Evolutionary conservation across 192 early-diverging fungal genomes (phyloP), one percentile per base, ranked within the genome.

Genomic region (Podila verticillata): DNA sequence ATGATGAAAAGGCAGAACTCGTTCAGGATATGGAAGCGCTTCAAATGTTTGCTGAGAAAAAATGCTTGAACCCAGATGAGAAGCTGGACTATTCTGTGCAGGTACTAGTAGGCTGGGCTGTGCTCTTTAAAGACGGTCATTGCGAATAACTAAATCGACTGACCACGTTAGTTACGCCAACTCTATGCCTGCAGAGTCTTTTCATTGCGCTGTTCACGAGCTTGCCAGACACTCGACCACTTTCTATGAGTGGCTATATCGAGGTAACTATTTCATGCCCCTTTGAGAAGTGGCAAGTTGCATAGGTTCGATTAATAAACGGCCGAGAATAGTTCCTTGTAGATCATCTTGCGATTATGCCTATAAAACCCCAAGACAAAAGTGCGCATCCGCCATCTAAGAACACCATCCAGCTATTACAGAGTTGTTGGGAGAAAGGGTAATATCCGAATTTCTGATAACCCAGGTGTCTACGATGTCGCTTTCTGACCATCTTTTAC

Each of bases 341-440:
- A 2, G 70, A 80, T 28, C 70, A 72, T 31, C 22, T 80, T 7
- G 77, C 77, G 32, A 63, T 29, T 15, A 68, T 68, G 48, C 70
- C 72, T 35, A 24, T 65, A 15, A 26, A 9, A 2, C 17, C 65
- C 17, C 26, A 9, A 29, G 39, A 26, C 3, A 48, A 29, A 13
- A 8, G 44, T 15, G 35, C n/a, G 7, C n/a, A 13, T 1, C 60
- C 15, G 12, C 36, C 49, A 24, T 68, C 77, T 0, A 80, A 80
- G 6, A 67, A 51, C 35, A 70, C 66, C 0, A 68, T 72, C 9
- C 17, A 22, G 6, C 44, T 80, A 29, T 36, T 80, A 29, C 51
- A 68, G 61, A 61, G 68, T 51, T 72, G 65, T 49, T 80, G 77
- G 77, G 70, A 67, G 0, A 68, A 68, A 7, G 66, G 64, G 77